Evolutionary conservation across 495 filamentous ascomycete genomes (phyloP).

Genomic region (Lophiostoma macrostomum): DNA sequence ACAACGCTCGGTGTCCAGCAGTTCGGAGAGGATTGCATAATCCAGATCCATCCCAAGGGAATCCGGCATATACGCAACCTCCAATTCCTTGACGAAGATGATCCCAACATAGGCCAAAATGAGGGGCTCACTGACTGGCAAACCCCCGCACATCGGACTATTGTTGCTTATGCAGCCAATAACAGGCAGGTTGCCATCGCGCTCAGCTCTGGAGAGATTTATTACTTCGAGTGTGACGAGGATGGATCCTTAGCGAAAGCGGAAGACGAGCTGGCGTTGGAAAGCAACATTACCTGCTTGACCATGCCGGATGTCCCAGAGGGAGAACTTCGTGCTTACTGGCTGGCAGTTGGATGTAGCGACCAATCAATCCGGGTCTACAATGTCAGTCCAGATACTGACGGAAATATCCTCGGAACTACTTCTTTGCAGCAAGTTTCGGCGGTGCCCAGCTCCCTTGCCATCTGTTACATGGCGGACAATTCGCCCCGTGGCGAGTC

Average conservation of each 20-base stretch:
- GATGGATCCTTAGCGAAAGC: constrained; percentile 91
- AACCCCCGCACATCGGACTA: constrained; percentile 85
- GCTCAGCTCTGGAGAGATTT: constrained; percentile 90
- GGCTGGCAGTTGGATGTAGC: constrained; percentile 93
- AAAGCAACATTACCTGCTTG: constrained; percentile 88
- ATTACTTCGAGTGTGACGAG: constrained; percentile 94
- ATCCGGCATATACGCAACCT: constrained; percentile 81
- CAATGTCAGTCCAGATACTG: constrained; percentile 83
- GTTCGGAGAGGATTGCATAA: constrained; percentile 84
- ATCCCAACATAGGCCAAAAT: constrained; percentile 49
- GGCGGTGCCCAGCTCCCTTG: constrained; percentile 79
- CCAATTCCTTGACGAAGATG: constrained; percentile 7
- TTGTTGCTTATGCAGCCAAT: constrained; percentile 94
- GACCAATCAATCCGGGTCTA: constrained; percentile 93
- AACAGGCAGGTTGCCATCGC: constrained; percentile 90
- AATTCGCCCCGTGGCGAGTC: constrained; percentile 76
- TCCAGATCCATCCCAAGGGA: constrained; percentile 93
- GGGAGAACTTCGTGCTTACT: constrained; percentile 78
- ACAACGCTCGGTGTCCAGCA: constrained; percentile 90
- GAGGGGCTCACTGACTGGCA: constrained; percentile 81
- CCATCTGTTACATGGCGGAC: constrained; percentile 94
- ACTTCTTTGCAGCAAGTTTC: constrained; percentile 92
- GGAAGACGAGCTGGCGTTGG: constrained; percentile 93
- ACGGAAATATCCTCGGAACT: constrained; percentile 62
- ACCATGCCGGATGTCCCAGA: constrained; percentile 92